Evolutionary conservation across 208 protist genomes (phyloP).

Genomic region (Leptomonas pyrrhocoris): DNA sequence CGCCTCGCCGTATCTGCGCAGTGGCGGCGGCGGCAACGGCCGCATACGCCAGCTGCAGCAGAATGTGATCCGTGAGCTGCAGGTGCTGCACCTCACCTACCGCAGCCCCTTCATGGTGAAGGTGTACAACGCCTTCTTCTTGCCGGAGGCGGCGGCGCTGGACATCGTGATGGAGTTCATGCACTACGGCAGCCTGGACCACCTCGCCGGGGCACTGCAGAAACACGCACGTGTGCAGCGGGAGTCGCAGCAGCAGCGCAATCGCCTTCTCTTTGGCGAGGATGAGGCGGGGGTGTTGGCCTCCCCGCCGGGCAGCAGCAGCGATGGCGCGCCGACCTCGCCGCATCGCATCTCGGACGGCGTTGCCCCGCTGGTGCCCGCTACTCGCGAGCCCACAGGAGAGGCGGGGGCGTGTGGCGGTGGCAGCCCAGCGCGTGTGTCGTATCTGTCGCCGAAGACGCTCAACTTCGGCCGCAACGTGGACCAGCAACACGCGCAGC

Average conservation of each 20-base stretch:
- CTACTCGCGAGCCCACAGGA: neutral
- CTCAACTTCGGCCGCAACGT: slow-evolving; percentile 8
- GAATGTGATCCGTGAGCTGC: slow-evolving; percentile 80
- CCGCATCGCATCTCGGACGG: neutral
- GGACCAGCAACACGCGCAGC: slow-evolving; percentile 11
- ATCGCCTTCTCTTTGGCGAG: slow-evolving; percentile 18
- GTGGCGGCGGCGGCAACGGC: slow-evolving; percentile 19
- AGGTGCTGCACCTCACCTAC: slow-evolving; percentile 87
- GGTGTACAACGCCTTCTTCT: slow-evolving; percentile 89
- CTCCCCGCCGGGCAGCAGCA: slow-evolving; percentile 6
- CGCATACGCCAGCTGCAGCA: slow-evolving; percentile 66
- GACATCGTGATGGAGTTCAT: slow-evolving; percentile 93
- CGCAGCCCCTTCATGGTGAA: slow-evolving; percentile 90
- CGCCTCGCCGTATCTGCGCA: slow-evolving; percentile 23
- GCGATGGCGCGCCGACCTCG: slow-evolving; percentile 7
- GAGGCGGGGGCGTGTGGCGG: neutral
- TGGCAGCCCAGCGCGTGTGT: neutral
- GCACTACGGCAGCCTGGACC: slow-evolving; percentile 82
- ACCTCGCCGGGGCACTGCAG: slow-evolving; percentile 49
- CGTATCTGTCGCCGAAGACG: slow-evolving; percentile 6
- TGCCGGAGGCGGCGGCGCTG: slow-evolving; percentile 54
- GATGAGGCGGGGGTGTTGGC: slow-evolving; percentile 6
- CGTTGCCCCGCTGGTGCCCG: neutral
- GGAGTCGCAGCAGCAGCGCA: slow-evolving; percentile 36
- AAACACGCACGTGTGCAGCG: slow-evolving; percentile 34